Evolutionary conservation across 1,139 yeast species (phyloP).

Genomic region (Geotrichum klebahnii): DNA sequence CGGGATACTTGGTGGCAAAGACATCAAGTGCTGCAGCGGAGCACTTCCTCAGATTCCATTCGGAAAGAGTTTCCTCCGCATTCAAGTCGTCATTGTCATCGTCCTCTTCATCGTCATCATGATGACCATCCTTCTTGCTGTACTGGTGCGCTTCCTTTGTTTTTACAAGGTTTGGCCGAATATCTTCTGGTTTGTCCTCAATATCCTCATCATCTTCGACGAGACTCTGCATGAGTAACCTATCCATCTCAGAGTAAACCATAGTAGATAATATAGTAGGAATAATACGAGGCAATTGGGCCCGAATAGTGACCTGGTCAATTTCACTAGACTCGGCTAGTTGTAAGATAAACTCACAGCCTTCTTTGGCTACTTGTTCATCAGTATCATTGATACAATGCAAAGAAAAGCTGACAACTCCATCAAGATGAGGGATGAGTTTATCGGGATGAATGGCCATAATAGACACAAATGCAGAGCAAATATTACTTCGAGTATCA

Average conservation of each 20-base stretch:
- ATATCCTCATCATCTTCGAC: slow-evolving; percentile 68
- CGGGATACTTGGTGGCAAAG: slow-evolving; percentile 65
- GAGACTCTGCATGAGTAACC: slow-evolving; percentile 55
- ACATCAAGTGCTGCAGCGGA: slow-evolving; percentile 90
- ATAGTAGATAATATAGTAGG: slow-evolving; percentile 76
- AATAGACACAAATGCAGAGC: slow-evolving; percentile 68
- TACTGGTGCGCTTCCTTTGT: slow-evolving; percentile 54
- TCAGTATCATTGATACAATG: slow-evolving; percentile 68
- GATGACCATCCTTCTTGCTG: slow-evolving; percentile 35
- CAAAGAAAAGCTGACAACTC: slow-evolving; percentile 77
- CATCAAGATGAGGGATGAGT: slow-evolving; percentile 72
- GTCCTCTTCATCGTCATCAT: slow-evolving; percentile 48
- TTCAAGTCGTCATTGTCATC: slow-evolving; percentile 65
- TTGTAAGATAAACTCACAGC: slow-evolving; percentile 83
- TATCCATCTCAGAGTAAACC: slow-evolving; percentile 84
- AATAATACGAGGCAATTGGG: slow-evolving; percentile 50
- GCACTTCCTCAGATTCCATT: slow-evolving; percentile 91
- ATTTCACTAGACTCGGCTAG: slow-evolving; percentile 54
- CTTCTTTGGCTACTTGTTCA: slow-evolving; percentile 81
- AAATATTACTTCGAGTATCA: slow-evolving; percentile 66
- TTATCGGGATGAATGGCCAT: slow-evolving; percentile 80
- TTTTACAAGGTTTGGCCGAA: slow-evolving; percentile 71
- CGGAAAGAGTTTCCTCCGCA: slow-evolving; percentile 57
- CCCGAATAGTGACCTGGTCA: slow-evolving; percentile 43
- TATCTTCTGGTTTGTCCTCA: slow-evolving; percentile 83